Conservation (phyloP, 2,329 filamentous ascomycete genomes). For the Sordariomycetes sp. region DNA sequence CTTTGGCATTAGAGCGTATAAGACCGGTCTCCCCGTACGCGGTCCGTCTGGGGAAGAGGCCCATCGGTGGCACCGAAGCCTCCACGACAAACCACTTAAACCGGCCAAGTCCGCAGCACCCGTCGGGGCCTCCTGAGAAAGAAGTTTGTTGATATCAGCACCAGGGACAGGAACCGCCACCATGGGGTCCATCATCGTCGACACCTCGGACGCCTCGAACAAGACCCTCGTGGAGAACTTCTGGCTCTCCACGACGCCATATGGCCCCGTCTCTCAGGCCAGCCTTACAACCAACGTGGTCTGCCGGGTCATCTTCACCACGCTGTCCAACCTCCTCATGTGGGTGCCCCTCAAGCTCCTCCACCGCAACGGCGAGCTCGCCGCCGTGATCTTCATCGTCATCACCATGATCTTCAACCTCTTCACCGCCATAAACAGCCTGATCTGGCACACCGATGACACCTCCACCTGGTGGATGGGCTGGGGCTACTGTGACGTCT, state of each 20-base stretch:
- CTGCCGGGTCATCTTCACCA: slow-evolving; percentile 33
- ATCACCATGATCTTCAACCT: slow-evolving; percentile 35
- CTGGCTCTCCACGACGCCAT: not conserved
- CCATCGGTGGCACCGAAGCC: not conserved
- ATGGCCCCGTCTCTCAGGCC: slow-evolving; percentile 15
- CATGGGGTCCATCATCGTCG: slow-evolving; percentile 8
- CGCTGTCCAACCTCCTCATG: slow-evolving; percentile 32
- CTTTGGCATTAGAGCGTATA: not conserved
- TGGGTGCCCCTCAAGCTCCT: slow-evolving; percentile 41
- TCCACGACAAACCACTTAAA: not conserved
- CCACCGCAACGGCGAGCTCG: slow-evolving; percentile 40
- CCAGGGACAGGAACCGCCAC: not conserved
- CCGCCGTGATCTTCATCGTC: slow-evolving; percentile 37
- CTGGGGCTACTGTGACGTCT: slow-evolving; percentile 41
- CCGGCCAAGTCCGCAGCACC: not conserved
- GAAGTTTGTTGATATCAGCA: not conserved
- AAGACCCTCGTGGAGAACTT: not conserved
- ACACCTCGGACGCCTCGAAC: slow-evolving; percentile 4
- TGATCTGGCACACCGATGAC: slow-evolving; percentile 43
- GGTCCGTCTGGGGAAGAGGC: not conserved
- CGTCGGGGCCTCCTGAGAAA: not conserved
- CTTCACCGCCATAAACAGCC: slow-evolving; percentile 34
- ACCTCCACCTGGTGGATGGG: slow-evolving; percentile 39
- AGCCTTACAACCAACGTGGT: slow-evolving; percentile 32
- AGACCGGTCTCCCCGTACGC: not conserved